Evolutionary conservation across 2,329 filamentous ascomycete species (phyloP), one percentile per base, ranked within the genome.

Genomic region (Zarea fungicola): DNA sequence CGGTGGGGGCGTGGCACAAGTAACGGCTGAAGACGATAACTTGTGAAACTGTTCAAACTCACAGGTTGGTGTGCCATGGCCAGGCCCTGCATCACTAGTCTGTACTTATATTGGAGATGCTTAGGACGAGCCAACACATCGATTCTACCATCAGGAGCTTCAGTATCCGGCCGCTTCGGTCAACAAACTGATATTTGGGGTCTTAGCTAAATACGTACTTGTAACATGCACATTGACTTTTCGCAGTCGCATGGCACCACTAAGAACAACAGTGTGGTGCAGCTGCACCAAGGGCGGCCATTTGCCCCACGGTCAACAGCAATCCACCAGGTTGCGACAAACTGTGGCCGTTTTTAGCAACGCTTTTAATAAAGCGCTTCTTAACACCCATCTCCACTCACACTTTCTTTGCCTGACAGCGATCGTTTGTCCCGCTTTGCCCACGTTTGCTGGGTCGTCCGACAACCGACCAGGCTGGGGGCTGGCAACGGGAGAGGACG

Each of bases 351-450:
- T n/a, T 35, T 35, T 44, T 35, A 14, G 29, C 21, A n/a, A 26
- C 22, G 22, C 8, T 16, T 25, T 19, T 21, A 16, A 14, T 10
- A 31, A 23, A 21, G 16, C n/a, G n/a, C n/a, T n/a, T n/a, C n/a
- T n/a, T n/a, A n/a, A n/a, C n/a, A 14, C 11, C 13, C 13, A 46
- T 14, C 34, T 39, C 43, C 43, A 31, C 43, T 39, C 25, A 21
- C 11, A 26, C n/a, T n/a, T n/a, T 22, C 22, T 3, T 22, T 23
- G n/a, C 7, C 23, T 37, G 25, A 37, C 25, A 39, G 31, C 42
- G 34, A 37, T 37, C 43, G n/a, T 29, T 46, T 46, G 34, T 46
- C 25, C 26, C 43, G 34, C 34, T 45, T 36, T 11, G 10, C 31
- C n/a, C 42, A 14, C 11, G 32, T 18, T 6, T 39, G 43, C 13